Evolutionary conservation across 176 grass and related monocot genomes (phyloP), one percentile per base, ranked within the genome.

Genomic region (Areca catechu): DNA sequence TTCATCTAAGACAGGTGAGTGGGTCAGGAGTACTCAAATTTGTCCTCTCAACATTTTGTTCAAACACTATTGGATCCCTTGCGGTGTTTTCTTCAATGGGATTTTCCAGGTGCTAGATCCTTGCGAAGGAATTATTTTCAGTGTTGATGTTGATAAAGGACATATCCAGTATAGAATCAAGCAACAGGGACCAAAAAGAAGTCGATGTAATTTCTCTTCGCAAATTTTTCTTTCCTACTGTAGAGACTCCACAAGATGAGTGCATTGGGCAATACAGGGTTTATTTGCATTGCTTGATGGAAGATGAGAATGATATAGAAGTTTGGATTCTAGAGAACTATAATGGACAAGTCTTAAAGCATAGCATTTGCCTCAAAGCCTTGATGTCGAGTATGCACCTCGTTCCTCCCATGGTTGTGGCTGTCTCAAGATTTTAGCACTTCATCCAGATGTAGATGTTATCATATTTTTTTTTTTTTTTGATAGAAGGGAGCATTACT

Each of bases 381-480:
- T 52, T 60, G 0, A 63, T 19, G 54, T 63, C 0, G 50, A 73
- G 18, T 56, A 73, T 48, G 60, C 5, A 1, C 5, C 50, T 14
- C 19, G 50, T 16, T 19, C 24, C 27, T 14, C 2, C 1, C 16
- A n/a, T 1, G 24, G 19, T 12, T 48, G 20, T 4, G 29, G 56
- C 20, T 48, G 48, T 56, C 63, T 63, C 16, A 54, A 73, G 16
- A 52, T 73, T 19, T 58, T 64, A 16, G 20, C 56, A n/a, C 63
- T 73, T 64, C 71, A 73, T 54, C 60, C 71, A 0, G 29, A 73
- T 4, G 63, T 20, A 34, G 60, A 73, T 73, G 14, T 63, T 24
- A 60, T 64, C n/a, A n/a, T n/a, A n/a, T n/a, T n/a, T n/a, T n/a
- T n/a, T n/a, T n/a, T n/a, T n/a, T n/a, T n/a, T n/a, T n/a, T n/a